These are phyloP conservation scores for Tetrapisispora fleetii DNA, from an alignment of 805 yeast species.

Conservation along the genomic window DNA sequence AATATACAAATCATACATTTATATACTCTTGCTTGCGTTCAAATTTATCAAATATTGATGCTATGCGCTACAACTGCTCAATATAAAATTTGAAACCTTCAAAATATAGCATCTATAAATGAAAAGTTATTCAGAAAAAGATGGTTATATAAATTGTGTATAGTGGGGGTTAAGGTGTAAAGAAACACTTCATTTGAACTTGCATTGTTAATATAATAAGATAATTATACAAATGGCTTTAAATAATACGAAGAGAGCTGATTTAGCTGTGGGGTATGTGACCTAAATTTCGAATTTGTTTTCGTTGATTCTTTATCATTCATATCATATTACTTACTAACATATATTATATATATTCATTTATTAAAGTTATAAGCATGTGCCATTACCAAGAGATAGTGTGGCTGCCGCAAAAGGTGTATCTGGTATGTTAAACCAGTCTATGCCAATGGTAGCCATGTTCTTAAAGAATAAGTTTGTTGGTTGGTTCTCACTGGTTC, in stretches of 20 bases:
- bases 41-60: no score
- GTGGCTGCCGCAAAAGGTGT: constrained; percentile 37
- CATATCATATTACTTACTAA: no score
- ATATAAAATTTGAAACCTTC: no score
- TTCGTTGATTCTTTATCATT: background rate
- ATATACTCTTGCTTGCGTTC: no score
- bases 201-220: background rate
- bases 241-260: constrained; percentile 29
- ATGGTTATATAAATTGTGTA: no score
- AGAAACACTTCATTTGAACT: no score
- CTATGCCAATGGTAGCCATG: constrained; percentile 63
- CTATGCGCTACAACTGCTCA: background rate
- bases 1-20: no score
- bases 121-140: background rate
- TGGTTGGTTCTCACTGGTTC: constrained; percentile 44
- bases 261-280: constrained; percentile 28
- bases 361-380: constrained; percentile 32
- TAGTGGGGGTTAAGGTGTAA: no score
- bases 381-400: constrained; percentile 39
- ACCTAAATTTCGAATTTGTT: background rate
- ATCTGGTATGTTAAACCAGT: constrained; percentile 33
- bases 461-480: constrained; percentile 39
- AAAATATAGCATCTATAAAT: no score
- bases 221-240: constrained; percentile 8
- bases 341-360: background rate